Conservation (phyloP, 768 basidiomycete species). For the Boletus bicolor region DNA sequence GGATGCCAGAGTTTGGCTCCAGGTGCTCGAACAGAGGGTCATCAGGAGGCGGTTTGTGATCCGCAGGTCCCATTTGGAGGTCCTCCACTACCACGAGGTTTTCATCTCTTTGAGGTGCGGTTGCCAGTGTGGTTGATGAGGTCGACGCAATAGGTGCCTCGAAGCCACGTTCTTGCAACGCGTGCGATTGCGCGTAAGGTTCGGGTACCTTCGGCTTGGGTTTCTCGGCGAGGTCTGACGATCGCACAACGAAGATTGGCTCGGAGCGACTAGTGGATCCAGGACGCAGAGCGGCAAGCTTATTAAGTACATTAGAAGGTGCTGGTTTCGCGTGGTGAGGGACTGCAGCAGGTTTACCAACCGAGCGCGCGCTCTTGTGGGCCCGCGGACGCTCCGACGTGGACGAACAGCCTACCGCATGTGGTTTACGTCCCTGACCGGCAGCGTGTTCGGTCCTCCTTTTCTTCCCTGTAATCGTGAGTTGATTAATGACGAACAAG, state of each 20-base stretch:
- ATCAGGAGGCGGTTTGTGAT: conserved; percentile 65
- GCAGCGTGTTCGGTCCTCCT: conserved; percentile 39
- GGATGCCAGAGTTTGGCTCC: conserved; percentile 91
- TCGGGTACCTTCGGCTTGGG: conserved; percentile 13
- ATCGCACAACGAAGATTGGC: conserved; percentile 29
- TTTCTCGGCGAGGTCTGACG: conserved; percentile 23
- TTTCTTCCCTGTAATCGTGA: conserved; percentile 35
- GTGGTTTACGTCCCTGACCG: conserved; percentile 21
- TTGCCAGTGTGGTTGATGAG: conserved; percentile 1
- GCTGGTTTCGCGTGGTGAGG: conserved; percentile 33
- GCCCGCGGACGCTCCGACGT: conserved; percentile 14
- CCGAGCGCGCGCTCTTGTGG: conserved; percentile 10
- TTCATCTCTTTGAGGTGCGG: conserved; percentile 47
- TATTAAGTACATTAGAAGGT: conserved; percentile 52
- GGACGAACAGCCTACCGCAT: conserved; percentile 6
- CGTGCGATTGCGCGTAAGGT: neutral
- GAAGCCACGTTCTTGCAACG: conserved; percentile 7
- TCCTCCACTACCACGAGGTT: conserved; percentile 70
- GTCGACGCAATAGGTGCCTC: conserved; percentile 5
- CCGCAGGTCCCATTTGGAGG: conserved; percentile 71
- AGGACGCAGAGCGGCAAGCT: conserved; percentile 41
- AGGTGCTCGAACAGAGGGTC: conserved; percentile 75
- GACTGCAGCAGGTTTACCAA: neutral
- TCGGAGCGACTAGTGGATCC: conserved; percentile 18
- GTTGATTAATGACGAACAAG: neutral